These are phyloP conservation scores for Saccharomycodes ludwigii DNA, from an alignment of 805 yeast genomes.

Conservation along the genomic window DNA sequence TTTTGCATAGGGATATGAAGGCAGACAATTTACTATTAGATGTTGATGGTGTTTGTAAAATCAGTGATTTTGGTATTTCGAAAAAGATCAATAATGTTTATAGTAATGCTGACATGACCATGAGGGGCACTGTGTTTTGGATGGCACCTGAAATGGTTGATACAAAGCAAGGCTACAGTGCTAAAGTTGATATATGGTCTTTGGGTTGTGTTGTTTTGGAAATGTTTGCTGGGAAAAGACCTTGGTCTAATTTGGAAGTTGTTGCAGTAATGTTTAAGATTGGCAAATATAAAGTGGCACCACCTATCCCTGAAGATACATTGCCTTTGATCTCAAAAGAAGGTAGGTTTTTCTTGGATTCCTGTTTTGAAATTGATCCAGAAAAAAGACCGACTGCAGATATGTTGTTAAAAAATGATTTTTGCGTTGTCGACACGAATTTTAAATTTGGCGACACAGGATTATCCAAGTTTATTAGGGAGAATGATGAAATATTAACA, in stretches of 20 bases:
- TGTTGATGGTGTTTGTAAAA: conserved; percentile 86
- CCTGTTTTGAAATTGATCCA: conserved; percentile 71
- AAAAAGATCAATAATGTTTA: conserved; percentile 77
- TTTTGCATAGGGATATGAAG: conserved; percentile 85
- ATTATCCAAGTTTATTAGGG: conserved; percentile 40
- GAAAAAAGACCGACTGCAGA: conserved; percentile 81
- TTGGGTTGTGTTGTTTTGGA: conserved; percentile 93
- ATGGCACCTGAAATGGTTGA: conserved; percentile 99
- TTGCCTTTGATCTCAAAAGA: conserved; percentile 44
- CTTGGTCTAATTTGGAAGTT: conserved; percentile 94
- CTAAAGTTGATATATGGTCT: conserved; percentile 97
- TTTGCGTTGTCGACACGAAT: conserved; percentile 28
- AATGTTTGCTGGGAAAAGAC: conserved; percentile 95
- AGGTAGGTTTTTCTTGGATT: conserved; percentile 61
- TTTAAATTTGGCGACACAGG: conserved; percentile 44
- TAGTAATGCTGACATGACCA: conserved; percentile 89
- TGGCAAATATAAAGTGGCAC: conserved; percentile 80
- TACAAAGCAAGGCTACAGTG: conserved; percentile 88
- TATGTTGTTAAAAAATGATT: conserved; percentile 41
- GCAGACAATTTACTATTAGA: conserved; percentile 87
- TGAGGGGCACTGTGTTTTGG: conserved; percentile 99
- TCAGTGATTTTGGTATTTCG: conserved; percentile 93
- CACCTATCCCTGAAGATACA: conserved; percentile 93
- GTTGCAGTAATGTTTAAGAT: conserved; percentile 86
- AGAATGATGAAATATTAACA: conserved; percentile 28